Percentiles rank a stretch among this genome's conserved stretches.
Conservation (phyloP, 345 rosid species). For the Geranium rotundifolium region DNA sequence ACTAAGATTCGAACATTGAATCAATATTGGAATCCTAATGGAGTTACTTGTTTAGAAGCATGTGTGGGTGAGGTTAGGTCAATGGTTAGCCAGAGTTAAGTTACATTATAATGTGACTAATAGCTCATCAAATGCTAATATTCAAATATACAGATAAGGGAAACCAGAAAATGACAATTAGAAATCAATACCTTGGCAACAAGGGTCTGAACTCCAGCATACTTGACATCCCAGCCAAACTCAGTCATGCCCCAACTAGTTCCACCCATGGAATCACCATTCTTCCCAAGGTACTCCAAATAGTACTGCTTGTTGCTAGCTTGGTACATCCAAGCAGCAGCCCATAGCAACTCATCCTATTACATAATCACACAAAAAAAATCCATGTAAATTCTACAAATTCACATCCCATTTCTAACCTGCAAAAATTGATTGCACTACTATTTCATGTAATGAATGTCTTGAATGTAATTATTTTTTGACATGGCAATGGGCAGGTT, state of each 20-base stretch:
- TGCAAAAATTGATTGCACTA: too few species aligned
- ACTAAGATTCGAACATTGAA: too few species aligned
- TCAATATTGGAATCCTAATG: too few species aligned
- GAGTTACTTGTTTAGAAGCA: too few species aligned
- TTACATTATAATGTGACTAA: too few species aligned
- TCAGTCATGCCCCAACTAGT: constrained; percentile 91
- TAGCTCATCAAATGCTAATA: too few species aligned
- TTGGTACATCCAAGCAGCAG: constrained; percentile 91
- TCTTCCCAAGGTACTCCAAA: constrained; percentile 69
- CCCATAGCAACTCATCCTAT: constrained; percentile 94
- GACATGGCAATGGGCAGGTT: too few species aligned
- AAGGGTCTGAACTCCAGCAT: constrained; percentile 88
- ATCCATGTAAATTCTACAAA: not conserved
- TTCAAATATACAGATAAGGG: not conserved
- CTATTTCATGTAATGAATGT: too few species aligned
- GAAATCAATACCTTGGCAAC: constrained; percentile 59
- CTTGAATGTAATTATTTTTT: too few species aligned
- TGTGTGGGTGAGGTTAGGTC: too few species aligned
- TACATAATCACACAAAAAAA: not conserved
- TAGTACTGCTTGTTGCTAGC: constrained; percentile 68
- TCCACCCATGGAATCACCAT: constrained; percentile 84
- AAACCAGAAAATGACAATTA: not conserved
- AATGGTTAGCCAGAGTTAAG: too few species aligned
- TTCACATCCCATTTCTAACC: too few species aligned
- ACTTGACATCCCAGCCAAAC: constrained; percentile 95